Evolutionary conservation across 1,284 basidiomycete species (phyloP).

Genomic region (Pyrrhoderma lamaoense): DNA sequence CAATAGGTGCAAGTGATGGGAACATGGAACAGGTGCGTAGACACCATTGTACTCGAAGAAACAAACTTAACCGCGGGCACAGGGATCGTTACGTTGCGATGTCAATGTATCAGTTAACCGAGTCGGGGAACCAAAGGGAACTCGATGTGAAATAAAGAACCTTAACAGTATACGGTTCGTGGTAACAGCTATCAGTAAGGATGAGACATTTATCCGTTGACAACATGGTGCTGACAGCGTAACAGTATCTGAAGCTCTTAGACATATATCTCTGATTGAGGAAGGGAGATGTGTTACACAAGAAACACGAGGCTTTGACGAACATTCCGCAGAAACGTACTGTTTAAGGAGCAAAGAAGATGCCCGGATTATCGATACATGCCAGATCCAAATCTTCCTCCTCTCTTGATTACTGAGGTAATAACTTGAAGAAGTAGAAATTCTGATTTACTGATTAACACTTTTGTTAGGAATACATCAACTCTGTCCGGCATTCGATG

Average conservation of each 20-base stretch:
- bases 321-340: slow-evolving; percentile 76
- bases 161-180: slow-evolving; percentile 89
- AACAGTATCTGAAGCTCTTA: slow-evolving; percentile 58
- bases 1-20: slow-evolving; percentile 85
- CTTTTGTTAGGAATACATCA: slow-evolving; percentile 53
- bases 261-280: slow-evolving; percentile 61
- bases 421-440: too few species aligned
- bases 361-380: slow-evolving; percentile 97
- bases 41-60: not conserved
- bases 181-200: slow-evolving; percentile 77
- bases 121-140: slow-evolving; percentile 60
- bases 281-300: slow-evolving; percentile 49
- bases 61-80: not conserved
- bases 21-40: slow-evolving; percentile 92
- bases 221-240: not conserved
- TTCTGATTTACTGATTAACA: too few species aligned
- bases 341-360: slow-evolving; percentile 86
- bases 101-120: slow-evolving; percentile 90
- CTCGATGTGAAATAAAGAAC: slow-evolving; percentile 96
- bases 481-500: slow-evolving; percentile 46
- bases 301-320: slow-evolving; percentile 91
- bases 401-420: slow-evolving; percentile 61
- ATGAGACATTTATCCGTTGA: slow-evolving; percentile 7
- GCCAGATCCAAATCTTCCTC: slow-evolving; percentile 93
- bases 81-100: slow-evolving; percentile 93